Evolutionary conservation across 495 filamentous ascomycete genomes (phyloP).

Genomic region (Hypoxylon fuscum): DNA sequence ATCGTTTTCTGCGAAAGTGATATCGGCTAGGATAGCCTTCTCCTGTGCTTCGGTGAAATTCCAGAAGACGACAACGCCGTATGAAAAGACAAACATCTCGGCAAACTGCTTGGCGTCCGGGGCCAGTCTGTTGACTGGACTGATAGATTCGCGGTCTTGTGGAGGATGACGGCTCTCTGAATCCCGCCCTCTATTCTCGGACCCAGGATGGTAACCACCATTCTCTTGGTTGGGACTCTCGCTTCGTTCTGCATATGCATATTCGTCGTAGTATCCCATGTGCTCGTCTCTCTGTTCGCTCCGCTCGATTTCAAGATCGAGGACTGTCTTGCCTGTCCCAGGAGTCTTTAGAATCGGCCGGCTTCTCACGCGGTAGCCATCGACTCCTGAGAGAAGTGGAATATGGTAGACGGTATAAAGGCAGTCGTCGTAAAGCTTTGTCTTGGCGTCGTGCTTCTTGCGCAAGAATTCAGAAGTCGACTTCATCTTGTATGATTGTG

Average conservation of each 20-base stretch:
- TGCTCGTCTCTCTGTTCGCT: constrained; percentile 90
- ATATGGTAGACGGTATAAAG: constrained; percentile 95
- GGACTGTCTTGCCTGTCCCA: constrained; percentile 82
- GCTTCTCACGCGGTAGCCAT: constrained; percentile 87
- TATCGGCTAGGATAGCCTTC: constrained; percentile 93
- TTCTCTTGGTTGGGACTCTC: constrained; percentile 28
- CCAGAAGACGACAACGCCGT: constrained; percentile 98
- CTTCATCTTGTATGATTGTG: constrained; percentile 89
- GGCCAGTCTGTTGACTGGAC: constrained; percentile 61
- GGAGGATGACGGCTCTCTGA: constrained; percentile 26
- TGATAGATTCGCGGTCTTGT: constrained; percentile 43
- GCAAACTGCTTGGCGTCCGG: constrained; percentile 78
- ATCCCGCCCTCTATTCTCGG: constrained; percentile 28
- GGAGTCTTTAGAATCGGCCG: constrained; percentile 91
- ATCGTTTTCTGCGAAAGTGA: constrained; percentile 83
- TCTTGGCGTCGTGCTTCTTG: constrained; percentile 88
- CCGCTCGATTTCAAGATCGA: constrained; percentile 96
- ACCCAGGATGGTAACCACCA: constrained; percentile 19
- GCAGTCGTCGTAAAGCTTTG: constrained; percentile 99
- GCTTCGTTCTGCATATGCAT: constrained; percentile 41
- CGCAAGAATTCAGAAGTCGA: constrained; percentile 86
- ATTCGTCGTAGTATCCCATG: constrained; percentile 74
- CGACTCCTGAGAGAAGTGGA: constrained; percentile 81
- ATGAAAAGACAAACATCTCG: constrained; percentile 98
- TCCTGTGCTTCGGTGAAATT: constrained; percentile 96